Percentiles rank a stretch among this genome's conserved stretches.
These are phyloP conservation scores for Rhynchospora pubera DNA, from an alignment of 176 grass and related monocot species.

Conservation along the genomic window DNA sequence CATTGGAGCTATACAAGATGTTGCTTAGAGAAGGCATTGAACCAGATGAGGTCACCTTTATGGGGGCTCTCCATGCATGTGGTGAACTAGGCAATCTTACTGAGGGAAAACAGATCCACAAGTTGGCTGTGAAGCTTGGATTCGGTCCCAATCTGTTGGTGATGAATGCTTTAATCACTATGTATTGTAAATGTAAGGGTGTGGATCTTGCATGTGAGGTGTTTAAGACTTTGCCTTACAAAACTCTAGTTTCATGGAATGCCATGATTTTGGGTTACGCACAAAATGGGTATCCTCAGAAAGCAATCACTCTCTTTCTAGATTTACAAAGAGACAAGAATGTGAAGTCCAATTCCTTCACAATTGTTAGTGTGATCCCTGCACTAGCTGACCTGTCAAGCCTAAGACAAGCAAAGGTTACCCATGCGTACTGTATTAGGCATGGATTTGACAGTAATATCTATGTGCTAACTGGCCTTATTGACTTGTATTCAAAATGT, in stretches of 20 bases:
- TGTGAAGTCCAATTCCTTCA: slow-evolving; percentile 41
- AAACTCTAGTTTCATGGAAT: slow-evolving; percentile 63
- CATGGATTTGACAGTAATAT: slow-evolving; percentile 33
- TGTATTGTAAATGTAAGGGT: slow-evolving; percentile 49
- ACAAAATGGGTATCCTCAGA: slow-evolving; percentile 26
- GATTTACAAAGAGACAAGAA: slow-evolving; percentile 36
- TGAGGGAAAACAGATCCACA: slow-evolving; percentile 26
- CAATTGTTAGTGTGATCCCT: slow-evolving; percentile 45
- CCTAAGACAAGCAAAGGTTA: slow-evolving; percentile 54
- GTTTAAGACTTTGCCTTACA: slow-evolving; percentile 48
- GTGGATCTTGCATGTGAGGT: slow-evolving; percentile 27
- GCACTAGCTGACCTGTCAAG: slow-evolving; percentile 41
- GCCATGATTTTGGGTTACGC: slow-evolving; percentile 55
- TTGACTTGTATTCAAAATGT: slow-evolving; percentile 84
- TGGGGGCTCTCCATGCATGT: slow-evolving; percentile 39
- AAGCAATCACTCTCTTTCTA: slow-evolving; percentile 50
- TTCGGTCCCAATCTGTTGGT: slow-evolving; percentile 25
- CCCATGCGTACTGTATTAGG: slow-evolving; percentile 47
- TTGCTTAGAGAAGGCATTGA: slow-evolving; percentile 20
- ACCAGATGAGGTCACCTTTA: slow-evolving; percentile 46
- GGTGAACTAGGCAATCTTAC: slow-evolving; percentile 27
- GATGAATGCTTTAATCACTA: slow-evolving; percentile 67
- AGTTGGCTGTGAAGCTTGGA: slow-evolving; percentile 18
- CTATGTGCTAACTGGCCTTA: slow-evolving; percentile 34
- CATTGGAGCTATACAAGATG: background rate